Percentiles rank a stretch among this genome's conserved stretches.
Evolutionary conservation across 169 alveolate species (phyloP).

Genomic region (Plasmodium yoelii): DNA sequence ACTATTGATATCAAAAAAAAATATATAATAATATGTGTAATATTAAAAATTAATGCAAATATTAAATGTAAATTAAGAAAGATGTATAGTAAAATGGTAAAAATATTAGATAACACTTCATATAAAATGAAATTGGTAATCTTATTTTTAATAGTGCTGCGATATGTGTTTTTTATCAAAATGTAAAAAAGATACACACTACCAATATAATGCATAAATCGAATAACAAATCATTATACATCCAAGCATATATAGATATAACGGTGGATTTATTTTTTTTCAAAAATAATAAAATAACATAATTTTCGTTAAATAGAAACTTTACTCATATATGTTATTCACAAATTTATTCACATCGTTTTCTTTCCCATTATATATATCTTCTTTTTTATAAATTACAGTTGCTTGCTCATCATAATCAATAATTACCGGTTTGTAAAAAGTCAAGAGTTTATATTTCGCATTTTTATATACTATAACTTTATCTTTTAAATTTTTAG

Average conservation of each 20-base stretch:
- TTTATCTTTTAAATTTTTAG: conserved; percentile 59
- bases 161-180: background rate
- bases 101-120: background rate
- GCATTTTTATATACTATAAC: conserved; percentile 50
- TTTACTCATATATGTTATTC: conserved; percentile 66
- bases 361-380: conserved; percentile 65
- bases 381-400: conserved; percentile 72
- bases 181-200: background rate
- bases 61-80: background rate
- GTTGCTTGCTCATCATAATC: conserved; percentile 76
- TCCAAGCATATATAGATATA: no score
- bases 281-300: conserved; percentile 1
- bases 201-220: background rate
- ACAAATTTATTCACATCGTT: conserved; percentile 67
- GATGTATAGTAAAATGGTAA: background rate
- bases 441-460: conserved; percentile 32
- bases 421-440: conserved; percentile 64
- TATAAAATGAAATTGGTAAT: no score
- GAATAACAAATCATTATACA: background rate
- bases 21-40: no score
- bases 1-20: no score
- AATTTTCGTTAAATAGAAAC: background rate
- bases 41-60: background rate
- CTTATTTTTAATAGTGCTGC: background rate
- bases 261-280: no score